A percentile compares a stretch with the other conserved stretches of the same genome.
Conservation (phyloP, 1,284 basidiomycete genomes). For the Trichosporon asahii region DNA sequence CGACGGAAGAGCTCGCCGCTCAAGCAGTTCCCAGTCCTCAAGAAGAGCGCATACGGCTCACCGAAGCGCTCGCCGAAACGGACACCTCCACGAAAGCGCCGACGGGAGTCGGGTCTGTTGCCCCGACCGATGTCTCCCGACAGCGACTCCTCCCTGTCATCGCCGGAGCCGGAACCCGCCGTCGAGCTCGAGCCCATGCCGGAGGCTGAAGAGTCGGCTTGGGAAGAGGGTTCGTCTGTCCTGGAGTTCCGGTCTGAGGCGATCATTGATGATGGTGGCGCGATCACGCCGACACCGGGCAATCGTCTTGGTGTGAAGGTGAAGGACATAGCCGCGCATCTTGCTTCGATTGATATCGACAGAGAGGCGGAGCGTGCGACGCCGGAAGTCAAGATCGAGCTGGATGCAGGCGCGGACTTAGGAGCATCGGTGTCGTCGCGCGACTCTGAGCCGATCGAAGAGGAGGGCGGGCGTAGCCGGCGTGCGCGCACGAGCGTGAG, state of each 20-base stretch:
- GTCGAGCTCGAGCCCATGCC: constrained; percentile 8
- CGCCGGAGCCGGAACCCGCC: not conserved
- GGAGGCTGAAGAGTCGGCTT: not conserved
- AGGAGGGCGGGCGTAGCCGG: constrained; percentile 15
- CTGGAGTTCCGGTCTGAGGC: not conserved
- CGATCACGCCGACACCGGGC: not conserved
- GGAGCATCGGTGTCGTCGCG: not conserved
- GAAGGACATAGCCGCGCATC: constrained; percentile 13
- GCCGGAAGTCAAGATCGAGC: not conserved
- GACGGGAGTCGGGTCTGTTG: not conserved
- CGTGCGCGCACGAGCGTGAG: constrained; percentile 18
- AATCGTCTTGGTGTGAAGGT: constrained; percentile 4
- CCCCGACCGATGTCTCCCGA: not conserved
- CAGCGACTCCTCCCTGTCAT: not conserved
- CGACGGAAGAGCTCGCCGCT: not conserved
- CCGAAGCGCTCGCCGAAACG: constrained; percentile 4
- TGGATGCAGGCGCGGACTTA: not conserved
- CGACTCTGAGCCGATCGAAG: not conserved
- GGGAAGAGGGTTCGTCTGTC: not conserved
- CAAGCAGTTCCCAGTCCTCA: not conserved
- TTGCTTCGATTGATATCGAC: constrained; percentile 6
- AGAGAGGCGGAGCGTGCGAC: not conserved
- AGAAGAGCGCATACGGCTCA: not conserved
- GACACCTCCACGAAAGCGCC: not conserved
- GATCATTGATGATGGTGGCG: not conserved